Evolutionary conservation across 2,329 filamentous ascomycete species (phyloP).

Genomic region (Colletotrichum lupini): DNA sequence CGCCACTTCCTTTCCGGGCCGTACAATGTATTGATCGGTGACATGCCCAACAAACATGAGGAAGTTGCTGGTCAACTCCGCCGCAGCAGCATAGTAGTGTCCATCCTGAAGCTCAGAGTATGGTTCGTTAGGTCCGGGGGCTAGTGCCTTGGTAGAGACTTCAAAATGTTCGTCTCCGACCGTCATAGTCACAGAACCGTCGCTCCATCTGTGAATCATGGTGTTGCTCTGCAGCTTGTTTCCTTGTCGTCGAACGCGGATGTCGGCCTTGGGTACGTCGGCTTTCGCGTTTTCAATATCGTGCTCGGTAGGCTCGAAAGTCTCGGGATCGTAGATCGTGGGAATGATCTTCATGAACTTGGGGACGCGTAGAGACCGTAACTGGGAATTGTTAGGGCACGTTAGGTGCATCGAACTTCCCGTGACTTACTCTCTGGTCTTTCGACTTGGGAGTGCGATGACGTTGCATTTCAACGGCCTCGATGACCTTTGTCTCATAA

Average conservation of each 20-base stretch:
- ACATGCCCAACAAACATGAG: slow-evolving; percentile 81
- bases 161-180: slow-evolving; percentile 82
- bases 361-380: slow-evolving; percentile 78
- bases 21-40: slow-evolving; percentile 76
- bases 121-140: slow-evolving; percentile 67
- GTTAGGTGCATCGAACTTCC: background rate
- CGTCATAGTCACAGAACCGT: slow-evolving; percentile 81
- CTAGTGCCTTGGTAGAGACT: slow-evolving; percentile 76
- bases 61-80: slow-evolving; percentile 74
- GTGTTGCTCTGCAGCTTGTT: slow-evolving; percentile 80
- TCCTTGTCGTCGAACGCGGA: slow-evolving; percentile 76
- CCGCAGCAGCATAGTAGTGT: slow-evolving; percentile 80
- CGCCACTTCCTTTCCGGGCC: slow-evolving; percentile 73
- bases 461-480: slow-evolving; percentile 73
- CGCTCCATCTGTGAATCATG: slow-evolving; percentile 80
- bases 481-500: slow-evolving; percentile 65
- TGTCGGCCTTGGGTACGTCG: slow-evolving; percentile 70
- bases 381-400: slow-evolving; percentile 52
- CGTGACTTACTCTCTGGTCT: slow-evolving; percentile 72
- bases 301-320: slow-evolving; percentile 70
- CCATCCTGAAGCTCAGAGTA: slow-evolving; percentile 77
- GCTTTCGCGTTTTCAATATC: slow-evolving; percentile 65
- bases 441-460: slow-evolving; percentile 78
- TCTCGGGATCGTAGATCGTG: slow-evolving; percentile 72
- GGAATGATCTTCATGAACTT: slow-evolving; percentile 78